A percentile compares a stretch with the other conserved stretches of the same genome.
These are phyloP conservation scores for Nakazawaea molendinolei DNA, from an alignment of 805 yeast genomes.

Conservation along the genomic window DNA sequence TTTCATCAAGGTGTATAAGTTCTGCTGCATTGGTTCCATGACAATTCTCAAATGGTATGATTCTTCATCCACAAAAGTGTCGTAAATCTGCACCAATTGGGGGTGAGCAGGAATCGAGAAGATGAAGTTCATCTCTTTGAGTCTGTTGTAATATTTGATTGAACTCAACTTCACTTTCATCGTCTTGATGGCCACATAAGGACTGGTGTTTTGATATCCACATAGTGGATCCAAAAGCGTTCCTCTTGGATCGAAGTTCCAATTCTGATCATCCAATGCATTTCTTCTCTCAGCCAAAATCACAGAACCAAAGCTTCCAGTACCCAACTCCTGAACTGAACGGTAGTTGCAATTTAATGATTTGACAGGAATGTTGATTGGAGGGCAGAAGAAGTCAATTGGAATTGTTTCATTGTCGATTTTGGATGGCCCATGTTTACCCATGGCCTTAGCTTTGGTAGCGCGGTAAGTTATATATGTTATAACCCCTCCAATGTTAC, in stretches of 20 bases:
- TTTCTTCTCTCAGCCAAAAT: slow-evolving; percentile 47
- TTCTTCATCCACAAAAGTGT: slow-evolving; percentile 65
- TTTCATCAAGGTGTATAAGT: slow-evolving; percentile 69
- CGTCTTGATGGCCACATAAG: slow-evolving; percentile 73
- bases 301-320: slow-evolving; percentile 74
- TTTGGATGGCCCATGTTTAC: neutral
- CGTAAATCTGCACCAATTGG: slow-evolving; percentile 67
- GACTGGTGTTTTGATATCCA: slow-evolving; percentile 14
- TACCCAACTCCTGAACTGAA: slow-evolving; percentile 50
- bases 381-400: slow-evolving; percentile 32
- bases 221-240: slow-evolving; percentile 47
- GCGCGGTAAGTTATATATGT: too few relatives aligned
- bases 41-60: slow-evolving; percentile 64
- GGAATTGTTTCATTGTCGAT: slow-evolving; percentile 19
- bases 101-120: slow-evolving; percentile 64
- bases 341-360: slow-evolving; percentile 38
- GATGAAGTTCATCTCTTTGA: slow-evolving; percentile 65
- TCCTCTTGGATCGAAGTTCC: slow-evolving; percentile 19
- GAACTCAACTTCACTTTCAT: slow-evolving; percentile 51
- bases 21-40: slow-evolving; percentile 86
- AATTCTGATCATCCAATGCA: slow-evolving; percentile 6
- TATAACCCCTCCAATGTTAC: too few relatives aligned
- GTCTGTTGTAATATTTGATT: slow-evolving; percentile 49
- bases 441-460: too few relatives aligned
- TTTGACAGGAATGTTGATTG: slow-evolving; percentile 36